Percentiles rank a stretch among this genome's conserved stretches.
phyloP scores from a whole-genome alignment of 768 basidiomycete genomes.

The Leccinum fibrillosum region DNA sequence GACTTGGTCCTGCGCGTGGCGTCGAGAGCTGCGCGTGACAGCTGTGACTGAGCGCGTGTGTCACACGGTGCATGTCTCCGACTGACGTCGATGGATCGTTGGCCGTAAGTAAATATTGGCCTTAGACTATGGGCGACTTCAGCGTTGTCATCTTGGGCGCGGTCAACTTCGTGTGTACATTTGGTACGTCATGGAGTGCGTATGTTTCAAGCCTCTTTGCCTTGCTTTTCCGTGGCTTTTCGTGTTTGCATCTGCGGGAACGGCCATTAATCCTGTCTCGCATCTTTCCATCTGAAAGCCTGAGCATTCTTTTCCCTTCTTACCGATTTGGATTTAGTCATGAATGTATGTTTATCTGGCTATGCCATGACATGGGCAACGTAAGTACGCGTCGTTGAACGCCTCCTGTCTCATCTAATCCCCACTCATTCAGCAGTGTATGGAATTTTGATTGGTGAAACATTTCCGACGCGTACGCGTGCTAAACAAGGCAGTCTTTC shows the following conservation, averaged over 20 bases:
- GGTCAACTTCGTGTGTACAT: conserved; percentile 17
- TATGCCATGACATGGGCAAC: conserved; percentile 50
- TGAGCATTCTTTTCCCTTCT: no score
- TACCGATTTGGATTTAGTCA: conserved; percentile 32
- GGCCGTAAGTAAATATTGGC: no score
- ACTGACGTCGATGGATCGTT: no score
- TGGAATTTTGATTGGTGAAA: conserved; percentile 80
- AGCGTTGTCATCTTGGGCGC: no score
- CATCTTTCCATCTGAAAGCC: no score
- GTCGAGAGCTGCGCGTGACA: conserved; percentile 13
- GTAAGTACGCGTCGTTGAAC: conserved; percentile 19
- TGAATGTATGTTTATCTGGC: conserved; percentile 65
- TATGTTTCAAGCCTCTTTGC: conserved; percentile 21
- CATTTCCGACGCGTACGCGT: conserved; percentile 69
- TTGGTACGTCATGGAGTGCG: conserved; percentile 67
- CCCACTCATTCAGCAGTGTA: conserved; percentile 40
- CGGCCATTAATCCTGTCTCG: no score
- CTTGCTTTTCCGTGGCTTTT: no score
- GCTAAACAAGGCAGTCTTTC: conserved; percentile 69
- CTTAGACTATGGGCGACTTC: no score
- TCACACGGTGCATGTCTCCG: no score
- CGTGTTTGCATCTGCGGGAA: no score
- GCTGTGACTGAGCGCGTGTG: no score
- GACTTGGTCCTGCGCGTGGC: no score
- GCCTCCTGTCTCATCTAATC: not conserved